A percentile compares a stretch with the other conserved stretches of the same genome.
Evolutionary conservation across 768 basidiomycete species (phyloP).

Genomic region (Tylopilus intermedius): DNA sequence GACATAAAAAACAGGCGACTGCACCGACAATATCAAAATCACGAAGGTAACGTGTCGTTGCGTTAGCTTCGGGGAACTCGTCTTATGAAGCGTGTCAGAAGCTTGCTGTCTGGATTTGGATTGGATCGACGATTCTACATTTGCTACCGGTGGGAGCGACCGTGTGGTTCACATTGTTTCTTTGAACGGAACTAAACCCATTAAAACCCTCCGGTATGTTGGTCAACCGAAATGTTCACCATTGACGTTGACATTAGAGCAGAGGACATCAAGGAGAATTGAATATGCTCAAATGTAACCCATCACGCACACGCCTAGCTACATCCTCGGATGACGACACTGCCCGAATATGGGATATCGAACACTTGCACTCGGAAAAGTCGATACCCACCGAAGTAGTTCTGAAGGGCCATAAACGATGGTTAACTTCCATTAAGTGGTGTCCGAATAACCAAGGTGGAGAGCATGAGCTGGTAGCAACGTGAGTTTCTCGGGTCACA

Average conservation of each 20-base stretch:
- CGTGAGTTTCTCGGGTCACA: constrained; percentile 43
- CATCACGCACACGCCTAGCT: constrained; percentile 60
- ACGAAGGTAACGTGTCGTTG: constrained; percentile 47
- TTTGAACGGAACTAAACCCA: constrained; percentile 46
- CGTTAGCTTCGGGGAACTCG: background rate
- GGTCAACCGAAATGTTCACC: background rate
- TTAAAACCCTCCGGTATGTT: constrained; percentile 61
- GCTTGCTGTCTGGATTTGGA: constrained; percentile 80
- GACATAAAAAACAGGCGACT: constrained; percentile 59
- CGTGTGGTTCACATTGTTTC: constrained; percentile 56
- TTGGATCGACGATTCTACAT: constrained; percentile 68
- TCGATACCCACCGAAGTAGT: constrained; percentile 26
- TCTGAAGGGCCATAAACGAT: constrained; percentile 60
- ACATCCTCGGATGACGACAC: constrained; percentile 82
- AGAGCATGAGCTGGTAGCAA: constrained; percentile 61
- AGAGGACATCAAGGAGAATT: constrained; percentile 76
- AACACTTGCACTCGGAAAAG: constrained; percentile 36
- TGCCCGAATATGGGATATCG: constrained; percentile 71
- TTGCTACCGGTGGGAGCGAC: constrained; percentile 74
- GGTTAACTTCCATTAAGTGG: constrained; percentile 68
- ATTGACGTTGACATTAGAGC: constrained; percentile 6
- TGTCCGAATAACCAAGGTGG: constrained; percentile 48
- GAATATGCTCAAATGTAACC: constrained; percentile 71
- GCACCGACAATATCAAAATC: constrained; percentile 58
- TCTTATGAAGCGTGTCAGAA: constrained; percentile 27